Percentiles rank a stretch among this genome's conserved stretches.
Conservation (phyloP, 2,329 filamentous ascomycete genomes). For the Tothia fuscella region DNA sequence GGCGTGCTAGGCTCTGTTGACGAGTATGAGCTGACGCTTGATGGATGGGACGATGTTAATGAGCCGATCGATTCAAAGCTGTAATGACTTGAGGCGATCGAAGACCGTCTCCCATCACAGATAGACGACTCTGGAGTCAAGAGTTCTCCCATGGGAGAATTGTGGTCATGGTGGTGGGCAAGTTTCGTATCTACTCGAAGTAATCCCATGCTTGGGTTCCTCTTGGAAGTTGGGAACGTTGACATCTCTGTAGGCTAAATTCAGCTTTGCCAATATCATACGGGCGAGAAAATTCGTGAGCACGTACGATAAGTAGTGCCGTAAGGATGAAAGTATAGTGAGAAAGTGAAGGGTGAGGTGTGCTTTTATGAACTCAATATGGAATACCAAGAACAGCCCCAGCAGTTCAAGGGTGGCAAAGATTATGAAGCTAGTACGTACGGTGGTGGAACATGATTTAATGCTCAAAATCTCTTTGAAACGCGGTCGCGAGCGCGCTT, state of each 20-base stretch:
- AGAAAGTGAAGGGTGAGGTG: no score
- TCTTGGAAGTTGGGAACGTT: background rate
- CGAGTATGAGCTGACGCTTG: background rate
- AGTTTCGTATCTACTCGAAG: background rate
- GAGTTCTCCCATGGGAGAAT: background rate
- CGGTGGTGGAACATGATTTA: background rate
- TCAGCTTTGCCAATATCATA: no score
- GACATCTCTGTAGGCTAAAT: no score
- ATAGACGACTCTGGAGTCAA: slow-evolving; percentile 1
- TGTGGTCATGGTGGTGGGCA: background rate
- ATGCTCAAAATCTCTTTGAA: background rate
- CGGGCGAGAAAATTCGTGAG: no score
- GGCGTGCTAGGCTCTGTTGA: background rate
- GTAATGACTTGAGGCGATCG: slow-evolving; percentile 1
- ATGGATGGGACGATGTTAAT: background rate
- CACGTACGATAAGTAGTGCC: no score
- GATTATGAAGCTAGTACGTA: background rate
- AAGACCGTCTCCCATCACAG: background rate
- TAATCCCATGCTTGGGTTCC: background rate
- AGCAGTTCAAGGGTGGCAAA: slow-evolving; percentile 1
- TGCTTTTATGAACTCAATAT: background rate
- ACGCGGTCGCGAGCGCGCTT: no score
- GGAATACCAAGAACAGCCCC: background rate
- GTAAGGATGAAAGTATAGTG: no score
- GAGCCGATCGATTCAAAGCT: background rate